phyloP scores from a whole-genome alignment of 2,329 filamentous ascomycete genomes.

The Parascedosporium putredinis region DNA sequence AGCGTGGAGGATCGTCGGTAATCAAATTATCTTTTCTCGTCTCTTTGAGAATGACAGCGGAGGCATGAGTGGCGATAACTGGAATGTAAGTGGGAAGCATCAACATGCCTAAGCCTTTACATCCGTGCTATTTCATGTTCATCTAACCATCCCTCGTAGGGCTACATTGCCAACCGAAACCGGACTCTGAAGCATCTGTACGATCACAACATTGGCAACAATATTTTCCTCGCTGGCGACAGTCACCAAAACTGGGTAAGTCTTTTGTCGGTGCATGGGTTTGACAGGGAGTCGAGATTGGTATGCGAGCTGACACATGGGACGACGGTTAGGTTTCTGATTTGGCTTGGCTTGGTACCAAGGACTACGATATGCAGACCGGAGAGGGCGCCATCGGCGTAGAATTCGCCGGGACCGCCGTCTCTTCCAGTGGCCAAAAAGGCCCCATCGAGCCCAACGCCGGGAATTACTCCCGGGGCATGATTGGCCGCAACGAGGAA shows the following conservation, averaged over 20 bases:
- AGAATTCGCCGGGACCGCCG: constrained; percentile 57
- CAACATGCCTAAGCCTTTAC: too few species aligned
- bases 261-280: too few species aligned
- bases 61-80: constrained; percentile 21
- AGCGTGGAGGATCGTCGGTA: constrained; percentile 61
- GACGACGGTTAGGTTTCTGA: constrained; percentile 32
- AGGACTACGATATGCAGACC: constrained; percentile 40
- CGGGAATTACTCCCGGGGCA: constrained; percentile 36
- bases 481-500: constrained; percentile 43
- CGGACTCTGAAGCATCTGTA: constrained; percentile 58
- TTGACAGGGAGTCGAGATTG: too few species aligned
- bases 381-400: constrained; percentile 48
- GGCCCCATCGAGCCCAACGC: constrained; percentile 44
- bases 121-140: too few species aligned
- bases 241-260: constrained; percentile 55
- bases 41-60: constrained; percentile 25
- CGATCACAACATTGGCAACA: constrained; percentile 59
- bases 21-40: constrained; percentile 57
- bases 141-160: too few species aligned
- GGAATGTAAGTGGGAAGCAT: constrained; percentile 26
- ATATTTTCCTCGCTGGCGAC: constrained; percentile 63
- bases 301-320: too few species aligned
- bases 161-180: constrained; percentile 61
- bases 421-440: constrained; percentile 47
- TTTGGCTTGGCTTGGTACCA: constrained; percentile 45